Evolutionary conservation across 371 early-diverging fungal genomes (phyloP).

Genomic region (Gilbertella persicaria): DNA sequence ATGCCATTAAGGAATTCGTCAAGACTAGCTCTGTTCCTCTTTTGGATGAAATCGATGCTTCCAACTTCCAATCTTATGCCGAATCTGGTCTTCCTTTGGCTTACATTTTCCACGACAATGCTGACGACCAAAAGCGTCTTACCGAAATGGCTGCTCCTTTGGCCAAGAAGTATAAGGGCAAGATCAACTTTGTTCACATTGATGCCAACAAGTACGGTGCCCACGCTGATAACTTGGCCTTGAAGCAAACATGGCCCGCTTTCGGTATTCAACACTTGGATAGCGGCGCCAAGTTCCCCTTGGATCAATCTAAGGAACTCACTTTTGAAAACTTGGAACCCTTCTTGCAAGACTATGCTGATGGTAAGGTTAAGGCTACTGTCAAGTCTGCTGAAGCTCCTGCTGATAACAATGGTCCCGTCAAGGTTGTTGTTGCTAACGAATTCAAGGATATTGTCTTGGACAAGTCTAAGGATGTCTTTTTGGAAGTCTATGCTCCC

Average conservation of each 20-base stretch:
- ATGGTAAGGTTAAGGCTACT: slow-evolving; percentile 74
- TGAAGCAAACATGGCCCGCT: slow-evolving; percentile 90
- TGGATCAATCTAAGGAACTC: slow-evolving; percentile 68
- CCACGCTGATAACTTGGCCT: slow-evolving; percentile 82
- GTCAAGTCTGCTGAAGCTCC: slow-evolving; percentile 87
- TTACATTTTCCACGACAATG: slow-evolving; percentile 78
- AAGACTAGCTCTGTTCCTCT: slow-evolving; percentile 78
- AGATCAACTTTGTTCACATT: slow-evolving; percentile 84
- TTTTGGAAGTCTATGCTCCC: slow-evolving; percentile 93
- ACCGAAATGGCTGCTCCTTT: slow-evolving; percentile 61
- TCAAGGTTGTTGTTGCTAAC: slow-evolving; percentile 87
- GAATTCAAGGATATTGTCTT: slow-evolving; percentile 79
- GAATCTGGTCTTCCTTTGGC: slow-evolving; percentile 85
- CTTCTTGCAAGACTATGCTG: slow-evolving; percentile 68
- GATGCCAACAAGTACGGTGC: slow-evolving; percentile 83
- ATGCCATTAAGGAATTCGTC: slow-evolving; percentile 68
- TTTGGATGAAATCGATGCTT: slow-evolving; percentile 87
- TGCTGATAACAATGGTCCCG: slow-evolving; percentile 81
- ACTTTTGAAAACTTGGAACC: slow-evolving; percentile 55
- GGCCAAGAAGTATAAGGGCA: slow-evolving; percentile 87
- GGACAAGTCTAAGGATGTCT: slow-evolving; percentile 88
- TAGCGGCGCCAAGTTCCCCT: slow-evolving; percentile 79
- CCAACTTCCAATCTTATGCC: slow-evolving; percentile 85
- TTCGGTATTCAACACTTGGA: slow-evolving; percentile 83
- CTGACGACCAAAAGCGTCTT: slow-evolving; percentile 59